A percentile compares a stretch with the other conserved stretches of the same genome.
Conservation (phyloP, 495 filamentous ascomycete genomes). For the Trypethelium eluteriae region DNA sequence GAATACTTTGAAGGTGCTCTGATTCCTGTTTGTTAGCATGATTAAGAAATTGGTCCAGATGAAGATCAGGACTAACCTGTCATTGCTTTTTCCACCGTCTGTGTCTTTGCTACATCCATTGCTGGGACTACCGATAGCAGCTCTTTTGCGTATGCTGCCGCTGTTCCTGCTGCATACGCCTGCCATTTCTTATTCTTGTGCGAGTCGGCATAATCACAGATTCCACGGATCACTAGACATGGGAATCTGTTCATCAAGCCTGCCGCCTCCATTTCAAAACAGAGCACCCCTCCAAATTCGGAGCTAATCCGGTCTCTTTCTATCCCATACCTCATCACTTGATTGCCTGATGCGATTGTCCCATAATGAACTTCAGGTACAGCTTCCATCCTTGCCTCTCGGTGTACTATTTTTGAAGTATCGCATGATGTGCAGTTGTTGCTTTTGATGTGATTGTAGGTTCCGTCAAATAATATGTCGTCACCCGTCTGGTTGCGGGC, state of each 20-base stretch:
- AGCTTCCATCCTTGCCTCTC: background rate
- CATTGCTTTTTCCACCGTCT: too few species aligned
- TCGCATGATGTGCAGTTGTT: slow-evolving; percentile 12
- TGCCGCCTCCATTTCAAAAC: slow-evolving; percentile 32
- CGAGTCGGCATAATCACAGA: slow-evolving; percentile 31
- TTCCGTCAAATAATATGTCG: slow-evolving; percentile 12
- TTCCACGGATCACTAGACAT: too few species aligned
- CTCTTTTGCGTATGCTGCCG: slow-evolving; percentile 44
- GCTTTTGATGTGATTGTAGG: slow-evolving; percentile 11
- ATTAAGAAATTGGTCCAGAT: too few species aligned
- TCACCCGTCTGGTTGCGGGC: too few species aligned
- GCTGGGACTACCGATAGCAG: too few species aligned
- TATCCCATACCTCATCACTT: slow-evolving; percentile 30
- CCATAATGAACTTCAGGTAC: slow-evolving; percentile 32
- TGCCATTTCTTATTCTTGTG: slow-evolving; percentile 30
- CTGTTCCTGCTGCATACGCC: slow-evolving; percentile 25
- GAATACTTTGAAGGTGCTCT: too few species aligned
- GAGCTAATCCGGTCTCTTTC: slow-evolving; percentile 17
- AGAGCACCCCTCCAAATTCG: slow-evolving; percentile 16
- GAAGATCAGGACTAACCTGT: too few species aligned
- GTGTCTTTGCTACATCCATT: too few species aligned
- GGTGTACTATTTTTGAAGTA: background rate
- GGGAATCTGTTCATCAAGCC: slow-evolving; percentile 23
- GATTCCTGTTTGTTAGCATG: too few species aligned
- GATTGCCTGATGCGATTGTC: slow-evolving; percentile 36